Evolutionary conservation across 805 yeast genomes (phyloP).

Genomic region (Teunomyces tritomae): DNA sequence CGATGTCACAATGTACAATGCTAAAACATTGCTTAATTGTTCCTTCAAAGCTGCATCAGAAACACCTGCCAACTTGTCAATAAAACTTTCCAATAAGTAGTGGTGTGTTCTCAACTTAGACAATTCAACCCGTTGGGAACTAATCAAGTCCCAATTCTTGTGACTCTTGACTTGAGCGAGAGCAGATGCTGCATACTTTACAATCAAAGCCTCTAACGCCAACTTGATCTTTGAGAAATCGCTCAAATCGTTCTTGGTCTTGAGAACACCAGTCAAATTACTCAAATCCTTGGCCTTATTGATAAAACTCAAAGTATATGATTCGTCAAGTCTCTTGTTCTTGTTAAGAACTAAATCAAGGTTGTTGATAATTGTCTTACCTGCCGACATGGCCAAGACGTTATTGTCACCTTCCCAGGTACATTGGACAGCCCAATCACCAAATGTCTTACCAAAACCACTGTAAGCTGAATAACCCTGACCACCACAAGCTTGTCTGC

Average conservation of each 20-base stretch:
- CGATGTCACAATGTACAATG: constrained; percentile 31
- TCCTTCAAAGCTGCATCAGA: constrained; percentile 23
- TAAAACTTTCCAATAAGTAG: constrained; percentile 31
- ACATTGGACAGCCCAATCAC: constrained; percentile 48
- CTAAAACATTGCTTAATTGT: constrained; percentile 28
- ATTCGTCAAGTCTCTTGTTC: constrained; percentile 25
- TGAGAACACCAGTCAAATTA: constrained; percentile 12
- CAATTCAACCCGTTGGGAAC: constrained; percentile 36
- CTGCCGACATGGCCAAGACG: constrained; percentile 41
- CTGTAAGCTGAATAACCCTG: constrained; percentile 45
- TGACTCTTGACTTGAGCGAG: constrained; percentile 23
- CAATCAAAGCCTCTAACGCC: constrained; percentile 36
- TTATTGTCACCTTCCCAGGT: constrained; percentile 52
- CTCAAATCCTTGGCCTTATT: constrained; percentile 18
- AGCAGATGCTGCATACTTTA: constrained; percentile 31
- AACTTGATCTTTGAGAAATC: constrained; percentile 14
- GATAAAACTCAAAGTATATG: constrained; percentile 31
- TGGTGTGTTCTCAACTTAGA: constrained; percentile 45
- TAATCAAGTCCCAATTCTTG: constrained; percentile 32
- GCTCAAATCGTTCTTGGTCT: constrained; percentile 12
- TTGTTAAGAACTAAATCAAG: constrained; percentile 26
- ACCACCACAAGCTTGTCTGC: constrained; percentile 48
- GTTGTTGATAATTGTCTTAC: constrained; percentile 37
- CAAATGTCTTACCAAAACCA: constrained; percentile 44
- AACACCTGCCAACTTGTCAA: constrained; percentile 15